Percentiles rank a stretch among this genome's conserved stretches.
Conservation (phyloP, 129 eudicot species). For the Flaveria brownii region DNA sequence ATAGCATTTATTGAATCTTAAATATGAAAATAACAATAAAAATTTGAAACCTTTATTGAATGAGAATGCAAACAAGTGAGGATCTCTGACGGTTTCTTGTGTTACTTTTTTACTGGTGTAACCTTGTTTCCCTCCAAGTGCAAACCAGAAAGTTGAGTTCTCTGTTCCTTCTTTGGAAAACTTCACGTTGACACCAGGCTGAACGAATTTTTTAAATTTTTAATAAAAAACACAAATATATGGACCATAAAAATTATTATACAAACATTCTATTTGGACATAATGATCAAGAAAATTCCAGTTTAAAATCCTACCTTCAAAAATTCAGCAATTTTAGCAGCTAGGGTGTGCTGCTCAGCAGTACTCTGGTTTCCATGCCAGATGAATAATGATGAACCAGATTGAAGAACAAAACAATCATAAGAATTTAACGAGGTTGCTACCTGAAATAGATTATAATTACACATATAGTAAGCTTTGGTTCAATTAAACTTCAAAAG, state of each 20-base stretch:
- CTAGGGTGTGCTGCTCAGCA: conserved; percentile 84
- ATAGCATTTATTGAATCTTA: neutral
- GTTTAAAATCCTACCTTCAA: conserved; percentile 57
- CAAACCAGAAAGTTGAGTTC: conserved; percentile 89
- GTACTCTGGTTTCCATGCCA: conserved; percentile 95
- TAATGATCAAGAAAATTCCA: neutral
- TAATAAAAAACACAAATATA: neutral
- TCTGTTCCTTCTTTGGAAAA: conserved; percentile 98
- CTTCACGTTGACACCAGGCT: conserved; percentile 83
- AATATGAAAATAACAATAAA: neutral
- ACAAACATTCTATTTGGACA: neutral
- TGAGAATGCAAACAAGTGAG: conserved; percentile 80
- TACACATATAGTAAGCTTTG: neutral
- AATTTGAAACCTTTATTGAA: conserved; percentile 53
- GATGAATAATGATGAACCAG: conserved; percentile 76
- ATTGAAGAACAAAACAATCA: conserved; percentile 91
- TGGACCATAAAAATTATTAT: neutral
- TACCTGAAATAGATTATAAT: conserved; percentile 48
- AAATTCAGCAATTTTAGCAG: conserved; percentile 85
- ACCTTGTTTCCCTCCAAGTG: conserved; percentile 91
- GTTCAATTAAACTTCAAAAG: neutral
- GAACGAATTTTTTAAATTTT: conserved; percentile 13
- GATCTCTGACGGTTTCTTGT: conserved; percentile 74
- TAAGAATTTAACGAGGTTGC: conserved; percentile 78
- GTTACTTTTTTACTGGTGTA: conserved; percentile 80